Conservation (phyloP, 1,284 basidiomycete species). For the Sphaerobolus stellatus region DNA sequence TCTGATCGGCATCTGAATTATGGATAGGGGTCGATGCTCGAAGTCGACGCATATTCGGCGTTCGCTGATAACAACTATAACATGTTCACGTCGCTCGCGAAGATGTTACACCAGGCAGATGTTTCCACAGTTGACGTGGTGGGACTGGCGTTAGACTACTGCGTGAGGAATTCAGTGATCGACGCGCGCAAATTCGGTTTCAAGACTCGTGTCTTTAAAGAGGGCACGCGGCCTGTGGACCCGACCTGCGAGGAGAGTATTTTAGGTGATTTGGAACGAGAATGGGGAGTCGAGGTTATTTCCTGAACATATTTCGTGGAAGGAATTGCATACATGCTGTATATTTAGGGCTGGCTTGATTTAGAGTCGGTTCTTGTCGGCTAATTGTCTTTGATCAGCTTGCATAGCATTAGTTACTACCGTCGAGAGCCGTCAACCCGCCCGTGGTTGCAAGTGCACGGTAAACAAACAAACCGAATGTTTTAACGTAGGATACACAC, state of each 20-base stretch:
- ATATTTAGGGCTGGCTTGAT: no score
- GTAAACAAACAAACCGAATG: no score
- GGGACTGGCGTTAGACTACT: constrained; percentile 65
- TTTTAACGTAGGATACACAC: no score
- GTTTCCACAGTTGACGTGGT: constrained; percentile 50
- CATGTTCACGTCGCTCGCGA: constrained; percentile 34
- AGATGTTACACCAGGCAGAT: constrained; percentile 32
- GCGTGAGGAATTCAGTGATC: constrained; percentile 46
- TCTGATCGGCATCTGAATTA: not conserved
- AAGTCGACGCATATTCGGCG: constrained; percentile 56
- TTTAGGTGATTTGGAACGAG: constrained; percentile 21
- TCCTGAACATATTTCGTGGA: no score
- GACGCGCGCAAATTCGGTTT: constrained; percentile 46
- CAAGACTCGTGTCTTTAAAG: constrained; percentile 37
- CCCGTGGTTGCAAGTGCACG: not conserved
- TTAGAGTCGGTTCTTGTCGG: no score
- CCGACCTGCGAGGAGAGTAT: constrained; percentile 25
- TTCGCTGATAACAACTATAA: constrained; percentile 38
- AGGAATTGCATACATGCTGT: no score
- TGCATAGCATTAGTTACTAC: no score
- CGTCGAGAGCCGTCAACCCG: no score
- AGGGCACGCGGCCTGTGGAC: constrained; percentile 36
- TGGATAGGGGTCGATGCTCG: constrained; percentile 27
- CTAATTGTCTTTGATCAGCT: no score
- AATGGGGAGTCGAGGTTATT: constrained; percentile 4